Evolutionary conservation across 1,139 yeast species (phyloP).

Genomic region (Meyerozyma guilliermondii): DNA sequence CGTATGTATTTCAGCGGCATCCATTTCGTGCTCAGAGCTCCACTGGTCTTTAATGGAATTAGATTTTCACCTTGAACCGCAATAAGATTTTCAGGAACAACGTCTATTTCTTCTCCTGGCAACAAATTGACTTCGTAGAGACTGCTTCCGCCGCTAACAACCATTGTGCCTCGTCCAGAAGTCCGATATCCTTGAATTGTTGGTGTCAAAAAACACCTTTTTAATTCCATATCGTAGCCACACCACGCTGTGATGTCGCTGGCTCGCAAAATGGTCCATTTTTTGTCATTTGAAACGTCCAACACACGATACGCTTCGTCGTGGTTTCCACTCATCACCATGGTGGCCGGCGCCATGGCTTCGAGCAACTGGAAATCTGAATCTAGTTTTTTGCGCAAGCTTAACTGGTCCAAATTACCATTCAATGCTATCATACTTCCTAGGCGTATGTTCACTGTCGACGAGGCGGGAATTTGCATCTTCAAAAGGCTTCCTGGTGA

Average conservation of each 20-base stretch:
- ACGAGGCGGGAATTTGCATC: slow-evolving; percentile 31
- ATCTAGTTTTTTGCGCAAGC: slow-evolving; percentile 9
- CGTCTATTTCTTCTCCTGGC: slow-evolving; percentile 26
- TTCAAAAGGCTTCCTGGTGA: slow-evolving; percentile 25
- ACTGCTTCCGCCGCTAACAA: slow-evolving; percentile 32
- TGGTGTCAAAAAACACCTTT: slow-evolving; percentile 5
- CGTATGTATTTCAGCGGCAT: neutral
- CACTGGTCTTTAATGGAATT: neutral
- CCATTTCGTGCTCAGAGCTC: neutral
- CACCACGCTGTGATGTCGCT: slow-evolving; percentile 42
- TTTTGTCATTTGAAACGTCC: slow-evolving; percentile 7
- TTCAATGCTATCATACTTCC: slow-evolving; percentile 32
- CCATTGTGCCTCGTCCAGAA: slow-evolving; percentile 33
- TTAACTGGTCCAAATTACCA: slow-evolving; percentile 23
- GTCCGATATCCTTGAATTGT: slow-evolving; percentile 11
- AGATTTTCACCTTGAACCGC: slow-evolving; percentile 18
- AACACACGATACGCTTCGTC: slow-evolving; percentile 3
- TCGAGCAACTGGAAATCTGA: slow-evolving; percentile 23
- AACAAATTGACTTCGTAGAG: slow-evolving; percentile 25
- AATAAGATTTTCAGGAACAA: slow-evolving; percentile 31
- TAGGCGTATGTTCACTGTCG: slow-evolving; percentile 25
- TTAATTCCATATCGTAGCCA: slow-evolving; percentile 29
- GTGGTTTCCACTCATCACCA: slow-evolving; percentile 25
- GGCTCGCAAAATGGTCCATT: slow-evolving; percentile 34
- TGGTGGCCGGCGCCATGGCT: slow-evolving; percentile 20